These are phyloP conservation scores for Penicillium coprophilum DNA, from an alignment of 495 filamentous ascomycete genomes.

Conservation along the genomic window DNA sequence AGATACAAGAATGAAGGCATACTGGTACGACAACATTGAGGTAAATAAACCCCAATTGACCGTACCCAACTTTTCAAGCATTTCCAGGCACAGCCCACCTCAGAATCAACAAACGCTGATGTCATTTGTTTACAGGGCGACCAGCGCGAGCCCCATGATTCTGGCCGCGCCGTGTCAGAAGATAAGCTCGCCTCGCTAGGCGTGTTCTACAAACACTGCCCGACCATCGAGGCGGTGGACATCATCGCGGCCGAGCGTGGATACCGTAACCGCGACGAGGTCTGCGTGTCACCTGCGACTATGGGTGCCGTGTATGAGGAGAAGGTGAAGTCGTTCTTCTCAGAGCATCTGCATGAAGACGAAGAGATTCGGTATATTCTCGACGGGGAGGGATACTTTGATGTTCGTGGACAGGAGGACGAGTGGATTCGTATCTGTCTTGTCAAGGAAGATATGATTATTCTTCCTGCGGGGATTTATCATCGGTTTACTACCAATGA, in stretches of 20 bases:
- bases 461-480: constrained; percentile 94
- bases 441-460: constrained; percentile 71
- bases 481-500: constrained; percentile 95
- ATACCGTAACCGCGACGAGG: constrained; percentile 94
- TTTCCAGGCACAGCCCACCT: constrained; percentile 12
- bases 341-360: constrained; percentile 96
- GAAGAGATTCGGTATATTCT: constrained; percentile 98
- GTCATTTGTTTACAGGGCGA: constrained; percentile 64
- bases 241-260: constrained; percentile 67
- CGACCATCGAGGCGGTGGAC: constrained; percentile 64
- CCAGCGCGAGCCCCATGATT: constrained; percentile 88
- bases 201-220: constrained; percentile 71
- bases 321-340: constrained; percentile 90
- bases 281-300: constrained; percentile 79
- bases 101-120: constrained; percentile 16
- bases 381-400: constrained; percentile 89
- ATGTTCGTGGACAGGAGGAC: constrained; percentile 70
- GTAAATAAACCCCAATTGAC: constrained; percentile 49
- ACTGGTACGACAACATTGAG: constrained; percentile 76
- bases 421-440: constrained; percentile 86
- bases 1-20: constrained; percentile 65
- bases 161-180: constrained; percentile 61
- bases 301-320: constrained; percentile 81
- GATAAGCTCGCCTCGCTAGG: constrained; percentile 69
- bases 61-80: background rate